Evolutionary conservation across 2,329 filamentous ascomycete genomes (phyloP).

Genomic region (Lasiodiplodia sp.): DNA sequence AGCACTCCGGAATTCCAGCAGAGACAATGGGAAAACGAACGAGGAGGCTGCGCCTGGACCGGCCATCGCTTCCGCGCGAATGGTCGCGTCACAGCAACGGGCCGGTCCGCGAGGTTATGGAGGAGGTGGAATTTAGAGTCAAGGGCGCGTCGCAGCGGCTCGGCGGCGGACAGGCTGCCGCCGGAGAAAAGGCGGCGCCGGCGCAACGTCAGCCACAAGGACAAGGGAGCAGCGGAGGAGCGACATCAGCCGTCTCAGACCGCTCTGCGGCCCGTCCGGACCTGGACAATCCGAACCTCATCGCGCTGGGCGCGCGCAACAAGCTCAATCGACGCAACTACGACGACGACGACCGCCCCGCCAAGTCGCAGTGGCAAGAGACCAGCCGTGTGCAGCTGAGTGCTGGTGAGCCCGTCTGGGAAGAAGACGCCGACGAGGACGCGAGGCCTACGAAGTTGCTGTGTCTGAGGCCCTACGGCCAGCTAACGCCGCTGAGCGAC

Average conservation of each 20-base stretch:
- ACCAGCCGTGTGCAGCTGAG: neutral
- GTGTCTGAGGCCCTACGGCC: conserved; percentile 10
- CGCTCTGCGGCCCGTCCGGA: conserved; percentile 15
- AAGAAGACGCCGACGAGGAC: neutral
- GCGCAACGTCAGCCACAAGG: neutral
- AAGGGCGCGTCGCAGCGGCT: neutral
- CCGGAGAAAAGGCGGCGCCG: conserved; percentile 13
- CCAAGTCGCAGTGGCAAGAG: neutral
- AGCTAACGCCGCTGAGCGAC: conserved; percentile 15
- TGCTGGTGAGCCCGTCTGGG: neutral
- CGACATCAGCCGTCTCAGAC: neutral
- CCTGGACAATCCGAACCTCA: conserved; percentile 25
- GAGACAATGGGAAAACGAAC: neutral
- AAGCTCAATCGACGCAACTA: conserved; percentile 2
- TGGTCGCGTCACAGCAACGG: conserved; percentile 1
- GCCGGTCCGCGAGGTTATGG: neutral
- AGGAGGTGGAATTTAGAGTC: neutral
- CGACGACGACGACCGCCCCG: neutral
- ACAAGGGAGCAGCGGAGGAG: neutral
- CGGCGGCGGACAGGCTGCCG: neutral
- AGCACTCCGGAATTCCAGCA: neutral
- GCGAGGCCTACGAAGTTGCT: neutral
- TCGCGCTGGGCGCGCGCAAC: conserved; percentile 18
- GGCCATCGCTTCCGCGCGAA: neutral
- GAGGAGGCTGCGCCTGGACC: neutral